phyloP scores from a whole-genome alignment of 2,329 filamentous ascomycete species.

The Fusarium odoratissimum region DNA sequence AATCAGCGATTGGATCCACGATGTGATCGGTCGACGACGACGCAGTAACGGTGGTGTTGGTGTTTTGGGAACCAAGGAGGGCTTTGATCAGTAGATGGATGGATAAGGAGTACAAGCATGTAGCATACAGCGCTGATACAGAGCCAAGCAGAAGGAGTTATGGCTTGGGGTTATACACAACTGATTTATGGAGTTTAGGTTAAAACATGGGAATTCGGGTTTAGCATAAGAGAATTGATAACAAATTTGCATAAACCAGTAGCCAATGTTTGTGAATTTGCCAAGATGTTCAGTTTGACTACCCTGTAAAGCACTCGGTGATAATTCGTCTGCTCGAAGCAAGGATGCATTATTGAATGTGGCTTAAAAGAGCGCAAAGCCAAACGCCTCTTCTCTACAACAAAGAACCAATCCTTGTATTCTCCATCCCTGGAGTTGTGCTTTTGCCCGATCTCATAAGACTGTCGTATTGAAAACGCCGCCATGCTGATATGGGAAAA shows the following conservation, averaged over 20 bases:
- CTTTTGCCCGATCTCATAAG: not conserved
- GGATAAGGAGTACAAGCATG: not conserved
- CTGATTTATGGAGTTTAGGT: constrained; percentile 41
- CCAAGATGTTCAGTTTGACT: not conserved
- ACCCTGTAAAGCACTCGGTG: not conserved
- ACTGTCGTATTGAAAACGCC: constrained; percentile 9
- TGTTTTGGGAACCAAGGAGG: constrained; percentile 61
- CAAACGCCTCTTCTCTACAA: not conserved
- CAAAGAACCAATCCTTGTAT: not conserved
- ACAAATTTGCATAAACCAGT: not conserved
- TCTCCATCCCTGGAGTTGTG: constrained; percentile 2
- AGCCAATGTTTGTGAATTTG: not conserved
- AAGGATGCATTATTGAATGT: not conserved
- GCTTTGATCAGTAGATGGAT: constrained; percentile 44
- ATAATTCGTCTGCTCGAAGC: not conserved
- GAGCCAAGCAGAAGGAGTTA: constrained; percentile 35
- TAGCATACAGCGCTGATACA: constrained; percentile 17
- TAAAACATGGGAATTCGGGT: constrained; percentile 34
- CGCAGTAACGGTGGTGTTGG: constrained; percentile 60
- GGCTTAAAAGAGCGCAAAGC: not conserved
- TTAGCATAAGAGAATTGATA: constrained; percentile 13
- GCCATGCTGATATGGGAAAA: not conserved
- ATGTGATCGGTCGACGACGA: constrained; percentile 64
- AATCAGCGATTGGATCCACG: constrained; percentile 78
- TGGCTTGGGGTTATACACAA: constrained; percentile 28